Percentiles rank a stretch among this genome's conserved stretches.
Evolutionary conservation across 208 protist genomes (phyloP).

Genomic region (Strigomonas culicis): DNA sequence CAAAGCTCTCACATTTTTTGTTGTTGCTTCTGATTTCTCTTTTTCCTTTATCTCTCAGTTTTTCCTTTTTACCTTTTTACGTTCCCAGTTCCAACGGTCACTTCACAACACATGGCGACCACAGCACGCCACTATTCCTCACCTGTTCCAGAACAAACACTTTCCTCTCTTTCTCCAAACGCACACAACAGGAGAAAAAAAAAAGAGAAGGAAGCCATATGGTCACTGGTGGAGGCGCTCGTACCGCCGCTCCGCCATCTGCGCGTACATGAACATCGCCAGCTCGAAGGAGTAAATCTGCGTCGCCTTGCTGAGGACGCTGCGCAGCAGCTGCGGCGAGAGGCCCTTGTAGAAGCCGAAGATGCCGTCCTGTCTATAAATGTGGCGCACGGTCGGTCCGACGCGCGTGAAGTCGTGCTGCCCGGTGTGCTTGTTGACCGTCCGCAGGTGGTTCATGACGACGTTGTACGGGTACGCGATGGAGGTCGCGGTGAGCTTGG

Average conservation of each 20-base stretch:
- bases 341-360: conserved; percentile 91
- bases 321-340: conserved; percentile 77
- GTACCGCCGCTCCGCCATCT: conserved; percentile 13
- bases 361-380: conserved; percentile 69
- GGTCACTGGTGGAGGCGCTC: not conserved
- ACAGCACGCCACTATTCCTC: not conserved
- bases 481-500: conserved; percentile 66
- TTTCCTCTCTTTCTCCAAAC: too few species aligned
- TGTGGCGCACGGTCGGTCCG: conserved; percentile 60
- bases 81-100: not conserved
- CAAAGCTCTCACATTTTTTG: not conserved
- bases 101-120: not conserved
- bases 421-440: conserved; percentile 77
- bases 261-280: conserved; percentile 68
- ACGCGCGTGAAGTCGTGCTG: conserved; percentile 67
- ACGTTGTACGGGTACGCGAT: conserved; percentile 91
- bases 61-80: not conserved
- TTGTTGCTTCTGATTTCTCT: not conserved
- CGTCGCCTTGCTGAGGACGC: conserved; percentile 79
- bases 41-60: not conserved
- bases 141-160: too few species aligned
- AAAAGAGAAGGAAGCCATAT: not conserved
- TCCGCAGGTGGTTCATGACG: conserved; percentile 87
- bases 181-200: too few species aligned
- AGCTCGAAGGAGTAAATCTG: conserved; percentile 90